Base-by-base conservation (phyloP, 768 basidiomycete species). In the Russula emetica region DNA sequence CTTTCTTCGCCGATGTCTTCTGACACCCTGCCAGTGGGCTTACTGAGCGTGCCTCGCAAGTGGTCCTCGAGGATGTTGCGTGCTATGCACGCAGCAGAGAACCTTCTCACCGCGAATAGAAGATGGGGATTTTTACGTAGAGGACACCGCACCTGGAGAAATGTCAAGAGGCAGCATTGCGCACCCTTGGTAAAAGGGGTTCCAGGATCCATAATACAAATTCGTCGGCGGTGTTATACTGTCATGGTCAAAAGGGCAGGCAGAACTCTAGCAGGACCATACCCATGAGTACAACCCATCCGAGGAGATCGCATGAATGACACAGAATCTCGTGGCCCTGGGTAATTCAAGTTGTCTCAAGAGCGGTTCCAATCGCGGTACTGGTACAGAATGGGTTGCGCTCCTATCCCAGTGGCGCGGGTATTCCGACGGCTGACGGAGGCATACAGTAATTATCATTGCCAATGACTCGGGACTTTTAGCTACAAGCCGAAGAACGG, bases 51-150 rank as follows among this genome's bases (percentile, higher is more conserved):
- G 42, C 44, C 34, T 58, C 44, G n/a, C 54, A 9, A 38, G n/a
- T 11, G 8, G 49, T 49, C 63, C 63, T 64, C 40, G 44, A 55
- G 63, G 63, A 51, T 52, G 22, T 32, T 50, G 59, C 63, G 40
- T 52, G 61, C 49, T 14, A 56, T 22, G 26, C 55, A 62, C 36
- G 47, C 47, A 20, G 53, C 53, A 22, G 6, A 22, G 16, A 36
- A 63, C 42, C 36, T n/a, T 20, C 24, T 28, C 6, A 36, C 20
- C 32, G 44, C 20, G 45, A 7, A n/a, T 10, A 28, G 14, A 44
- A 44, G 20, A n/a, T 26, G 34, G 32, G 32, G 18, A 30, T 45
- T 28, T 16, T 38, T 28, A 45, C 20, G 20, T 30, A 14, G 45
- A 38, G 22, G 47, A 18, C 36, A 24, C 7, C 22, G 32, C 16